Conservation (phyloP, 2,329 filamentous ascomycete species). For the Arthrobotrys sphaeroides region DNA sequence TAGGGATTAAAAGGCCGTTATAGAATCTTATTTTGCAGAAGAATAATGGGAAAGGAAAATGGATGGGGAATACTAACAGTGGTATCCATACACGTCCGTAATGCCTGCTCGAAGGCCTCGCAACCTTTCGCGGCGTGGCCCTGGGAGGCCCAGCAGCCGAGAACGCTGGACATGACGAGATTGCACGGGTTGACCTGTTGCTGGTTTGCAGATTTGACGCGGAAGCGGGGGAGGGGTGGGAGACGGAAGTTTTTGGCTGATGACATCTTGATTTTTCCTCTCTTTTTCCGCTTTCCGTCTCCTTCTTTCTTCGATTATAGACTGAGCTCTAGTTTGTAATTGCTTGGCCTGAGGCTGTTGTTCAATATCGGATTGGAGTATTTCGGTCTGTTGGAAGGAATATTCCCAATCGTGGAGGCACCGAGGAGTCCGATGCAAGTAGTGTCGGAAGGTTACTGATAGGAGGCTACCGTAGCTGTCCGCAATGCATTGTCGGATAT, state of each 20-base stretch:
- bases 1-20: no score
- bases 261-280: constrained; percentile 26
- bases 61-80: constrained; percentile 67
- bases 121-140: constrained; percentile 68
- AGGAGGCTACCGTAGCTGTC: constrained; percentile 12
- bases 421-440: no score
- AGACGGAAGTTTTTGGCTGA: constrained; percentile 62
- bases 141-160: constrained; percentile 66
- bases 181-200: constrained; percentile 72
- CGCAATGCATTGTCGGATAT: constrained; percentile 24
- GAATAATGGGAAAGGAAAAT: background rate
- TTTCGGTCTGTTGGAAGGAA: background rate
- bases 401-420: no score
- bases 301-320: background rate
- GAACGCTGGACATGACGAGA: constrained; percentile 72
- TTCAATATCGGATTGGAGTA: no score
- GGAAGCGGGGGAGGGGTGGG: constrained; percentile 71
- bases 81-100: constrained; percentile 80
- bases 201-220: constrained; percentile 72
- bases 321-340: no score
- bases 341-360: no score
- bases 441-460: background rate
- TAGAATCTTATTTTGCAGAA: background rate
- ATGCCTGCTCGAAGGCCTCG: constrained; percentile 69
- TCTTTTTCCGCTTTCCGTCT: background rate